Conservation (phyloP, 2,329 filamentous ascomycete genomes). For the Diaporthe sp. region DNA sequence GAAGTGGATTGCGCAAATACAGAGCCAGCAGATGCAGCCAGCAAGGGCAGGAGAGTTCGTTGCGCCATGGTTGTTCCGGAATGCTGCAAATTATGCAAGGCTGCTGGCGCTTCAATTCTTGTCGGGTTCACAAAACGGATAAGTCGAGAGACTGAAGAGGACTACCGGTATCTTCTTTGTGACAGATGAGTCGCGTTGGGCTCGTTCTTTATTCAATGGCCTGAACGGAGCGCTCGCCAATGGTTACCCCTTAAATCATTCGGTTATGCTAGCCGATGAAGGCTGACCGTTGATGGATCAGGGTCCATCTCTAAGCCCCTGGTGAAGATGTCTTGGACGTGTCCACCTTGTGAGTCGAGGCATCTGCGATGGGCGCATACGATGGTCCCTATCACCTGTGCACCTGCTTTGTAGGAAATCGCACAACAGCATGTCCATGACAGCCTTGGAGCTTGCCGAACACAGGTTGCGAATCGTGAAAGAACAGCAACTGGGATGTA, state of each 20-base stretch:
- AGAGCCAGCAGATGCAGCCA: slow-evolving; percentile 32
- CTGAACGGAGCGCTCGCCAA: neutral
- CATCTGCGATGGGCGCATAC: neutral
- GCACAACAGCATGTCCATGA: neutral
- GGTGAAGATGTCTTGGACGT: slow-evolving; percentile 20
- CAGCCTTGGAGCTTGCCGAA: neutral
- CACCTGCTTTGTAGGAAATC: neutral
- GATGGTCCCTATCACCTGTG: neutral
- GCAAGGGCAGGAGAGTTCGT: slow-evolving; percentile 15
- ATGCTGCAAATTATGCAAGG: neutral
- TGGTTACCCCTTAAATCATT: slow-evolving; percentile 18
- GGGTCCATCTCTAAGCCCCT: slow-evolving; percentile 28
- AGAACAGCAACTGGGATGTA: neutral
- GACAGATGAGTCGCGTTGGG: neutral
- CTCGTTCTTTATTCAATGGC: slow-evolving; percentile 4
- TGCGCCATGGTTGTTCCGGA: slow-evolving; percentile 8
- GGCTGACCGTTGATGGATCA: slow-evolving; percentile 18
- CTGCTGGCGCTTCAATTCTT: neutral
- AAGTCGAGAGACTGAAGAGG: neutral
- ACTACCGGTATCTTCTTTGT: neutral
- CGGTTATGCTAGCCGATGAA: slow-evolving; percentile 17
- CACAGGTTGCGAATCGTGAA: neutral
- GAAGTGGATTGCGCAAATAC: slow-evolving; percentile 13
- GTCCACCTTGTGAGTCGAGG: slow-evolving; percentile 20
- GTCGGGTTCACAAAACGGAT: neutral